These are phyloP conservation scores for Rhododendron griersonianum DNA, from an alignment of 148 eudicot species.

Conservation along the genomic window DNA sequence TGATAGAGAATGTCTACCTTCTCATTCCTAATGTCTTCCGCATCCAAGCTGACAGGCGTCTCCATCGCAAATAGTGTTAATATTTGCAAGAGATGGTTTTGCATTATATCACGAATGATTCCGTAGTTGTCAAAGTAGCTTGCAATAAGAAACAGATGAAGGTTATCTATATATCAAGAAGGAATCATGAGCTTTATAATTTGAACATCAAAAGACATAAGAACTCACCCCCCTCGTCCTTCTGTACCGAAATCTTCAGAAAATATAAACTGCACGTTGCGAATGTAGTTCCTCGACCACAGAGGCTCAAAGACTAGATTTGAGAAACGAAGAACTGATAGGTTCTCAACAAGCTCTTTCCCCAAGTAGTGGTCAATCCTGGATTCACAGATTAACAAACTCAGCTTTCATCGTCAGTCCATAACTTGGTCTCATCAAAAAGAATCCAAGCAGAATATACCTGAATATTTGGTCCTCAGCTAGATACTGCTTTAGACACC, in stretches of 20 bases:
- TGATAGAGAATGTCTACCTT: conserved; percentile 41
- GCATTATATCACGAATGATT: conserved; percentile 87
- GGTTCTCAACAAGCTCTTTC: conserved; percentile 82
- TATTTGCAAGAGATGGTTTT: conserved; percentile 87
- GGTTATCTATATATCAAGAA: background rate
- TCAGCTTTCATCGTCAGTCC: background rate
- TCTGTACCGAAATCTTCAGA: conserved; percentile 86
- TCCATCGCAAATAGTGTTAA: conserved; percentile 94
- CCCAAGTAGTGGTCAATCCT: conserved; percentile 95
- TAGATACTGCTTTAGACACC: conserved; percentile 51
- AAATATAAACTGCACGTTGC: conserved; percentile 72
- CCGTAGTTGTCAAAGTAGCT: conserved; percentile 84
- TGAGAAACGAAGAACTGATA: conserved; percentile 86
- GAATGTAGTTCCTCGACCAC: conserved; percentile 80
- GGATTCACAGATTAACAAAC: conserved; percentile 9
- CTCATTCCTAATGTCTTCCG: conserved; percentile 82
- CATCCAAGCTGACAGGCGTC: conserved; percentile 89
- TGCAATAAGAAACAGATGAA: conserved; percentile 2
- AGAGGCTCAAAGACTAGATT: conserved; percentile 88
- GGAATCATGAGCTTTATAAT: background rate
- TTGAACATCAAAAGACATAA: background rate
- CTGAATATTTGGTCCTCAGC: conserved; percentile 87
- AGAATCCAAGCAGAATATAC: conserved; percentile 19
- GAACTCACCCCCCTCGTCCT: conserved; percentile 67
- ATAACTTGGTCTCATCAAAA: background rate